phyloP scores from a whole-genome alignment of 768 basidiomycete species.

The Hericium erinaceus region DNA sequence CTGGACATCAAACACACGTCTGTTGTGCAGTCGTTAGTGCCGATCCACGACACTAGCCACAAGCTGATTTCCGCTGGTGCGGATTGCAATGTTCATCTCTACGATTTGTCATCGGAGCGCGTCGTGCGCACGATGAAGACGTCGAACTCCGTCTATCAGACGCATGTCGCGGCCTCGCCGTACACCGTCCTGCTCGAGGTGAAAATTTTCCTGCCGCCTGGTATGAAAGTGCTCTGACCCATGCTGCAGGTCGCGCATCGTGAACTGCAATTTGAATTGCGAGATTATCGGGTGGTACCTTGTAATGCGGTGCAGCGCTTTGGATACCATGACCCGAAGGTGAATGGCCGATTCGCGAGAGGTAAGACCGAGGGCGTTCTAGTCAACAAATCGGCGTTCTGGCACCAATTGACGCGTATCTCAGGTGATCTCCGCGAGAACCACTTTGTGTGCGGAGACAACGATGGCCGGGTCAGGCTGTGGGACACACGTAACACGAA shows the following conservation, averaged over 20 bases:
- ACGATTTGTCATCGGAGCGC: constrained; percentile 38
- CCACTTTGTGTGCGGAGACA: constrained; percentile 35
- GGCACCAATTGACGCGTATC: constrained; percentile 1
- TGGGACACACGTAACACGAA: constrained; percentile 40
- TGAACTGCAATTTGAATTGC: constrained; percentile 45
- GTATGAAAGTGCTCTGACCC: background rate
- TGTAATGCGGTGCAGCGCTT: constrained; percentile 31
- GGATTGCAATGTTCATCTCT: constrained; percentile 36
- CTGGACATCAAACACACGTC: constrained; percentile 35
- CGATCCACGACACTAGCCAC: constrained; percentile 34
- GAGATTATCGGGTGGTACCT: constrained; percentile 33
- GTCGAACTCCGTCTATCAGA: constrained; percentile 36
- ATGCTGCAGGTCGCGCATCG: constrained; percentile 34
- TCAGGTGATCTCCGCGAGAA: constrained; percentile 15
- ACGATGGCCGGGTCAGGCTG: constrained; percentile 30
- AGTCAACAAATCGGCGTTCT: background rate
- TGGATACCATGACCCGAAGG: constrained; percentile 29
- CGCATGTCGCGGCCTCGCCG: constrained; percentile 27
- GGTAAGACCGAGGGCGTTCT: constrained; percentile 20
- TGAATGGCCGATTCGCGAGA: constrained; percentile 37
- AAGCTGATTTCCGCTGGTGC: constrained; percentile 40
- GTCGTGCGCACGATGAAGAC: constrained; percentile 30
- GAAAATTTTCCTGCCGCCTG: constrained; percentile 1
- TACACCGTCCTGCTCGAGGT: constrained; percentile 39
- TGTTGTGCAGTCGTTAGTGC: constrained; percentile 33